phyloP scores from a whole-genome alignment of 805 yeast species.

The Kodamaea hsintzibuensis region DNA sequence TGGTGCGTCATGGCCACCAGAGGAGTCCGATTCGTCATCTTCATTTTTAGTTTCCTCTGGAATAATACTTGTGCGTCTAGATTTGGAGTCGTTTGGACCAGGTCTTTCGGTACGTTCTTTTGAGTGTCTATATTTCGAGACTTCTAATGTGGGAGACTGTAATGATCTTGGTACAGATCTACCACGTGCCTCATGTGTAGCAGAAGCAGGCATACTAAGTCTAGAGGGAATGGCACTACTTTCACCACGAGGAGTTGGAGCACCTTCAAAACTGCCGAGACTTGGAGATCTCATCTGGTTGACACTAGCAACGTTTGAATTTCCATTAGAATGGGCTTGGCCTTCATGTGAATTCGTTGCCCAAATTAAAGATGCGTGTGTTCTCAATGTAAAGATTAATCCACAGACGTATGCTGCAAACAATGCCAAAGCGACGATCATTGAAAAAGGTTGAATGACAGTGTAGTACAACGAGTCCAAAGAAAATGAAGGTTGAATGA shows the following conservation, averaged over 20 bases:
- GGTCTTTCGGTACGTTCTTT: neutral
- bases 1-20: conserved; percentile 93
- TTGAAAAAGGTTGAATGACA: conserved; percentile 79
- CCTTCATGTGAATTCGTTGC: conserved; percentile 49
- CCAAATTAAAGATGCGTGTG: conserved; percentile 98
- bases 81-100: neutral
- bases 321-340: conserved; percentile 7
- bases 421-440: conserved; percentile 75
- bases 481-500: conserved; percentile 72
- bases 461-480: conserved; percentile 64
- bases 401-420: conserved; percentile 88
- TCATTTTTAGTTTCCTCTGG: conserved; percentile 5
- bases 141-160: conserved; percentile 22
- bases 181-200: conserved; percentile 4
- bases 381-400: conserved; percentile 86
- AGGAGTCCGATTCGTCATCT: conserved; percentile 29
- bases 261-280: conserved; percentile 30
- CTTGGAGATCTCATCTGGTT: conserved; percentile 37
- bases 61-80: conserved; percentile 6
- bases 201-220: conserved; percentile 1
- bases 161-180: conserved; percentile 5
- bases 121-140: conserved; percentile 16
- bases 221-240: conserved; percentile 14
- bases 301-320: conserved; percentile 15
- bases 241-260: conserved; percentile 12